A percentile compares a stretch with the other conserved stretches of the same genome.
These are phyloP conservation scores for Calocybe gambosa DNA, from an alignment of 1,284 basidiomycete species.

Conservation along the genomic window DNA sequence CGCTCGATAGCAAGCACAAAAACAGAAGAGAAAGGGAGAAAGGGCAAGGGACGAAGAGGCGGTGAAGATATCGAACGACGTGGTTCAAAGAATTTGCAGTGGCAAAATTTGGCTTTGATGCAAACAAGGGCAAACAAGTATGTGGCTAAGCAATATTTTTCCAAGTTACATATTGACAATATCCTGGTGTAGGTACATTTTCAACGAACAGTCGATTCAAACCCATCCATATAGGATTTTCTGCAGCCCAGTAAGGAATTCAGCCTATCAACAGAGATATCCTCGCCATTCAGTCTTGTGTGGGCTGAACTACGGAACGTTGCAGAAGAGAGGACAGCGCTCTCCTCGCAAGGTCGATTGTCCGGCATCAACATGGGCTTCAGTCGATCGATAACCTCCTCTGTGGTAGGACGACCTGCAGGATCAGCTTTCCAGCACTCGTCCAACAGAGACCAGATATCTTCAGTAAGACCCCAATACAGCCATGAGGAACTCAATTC, in stretches of 20 bases:
- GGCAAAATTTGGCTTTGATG: conserved; percentile 14
- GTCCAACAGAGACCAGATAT: not conserved
- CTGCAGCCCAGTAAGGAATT: no score
- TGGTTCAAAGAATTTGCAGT: conserved; percentile 14
- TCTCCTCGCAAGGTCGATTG: no score
- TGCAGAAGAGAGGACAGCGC: no score
- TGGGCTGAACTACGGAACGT: no score
- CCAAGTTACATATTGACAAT: no score
- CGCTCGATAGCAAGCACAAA: not conserved
- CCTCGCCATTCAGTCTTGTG: no score
- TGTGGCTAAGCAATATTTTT: conserved; percentile 12
- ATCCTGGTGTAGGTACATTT: no score
- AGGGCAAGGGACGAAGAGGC: not conserved
- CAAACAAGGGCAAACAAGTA: conserved; percentile 14
- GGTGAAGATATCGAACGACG: conserved; percentile 10
- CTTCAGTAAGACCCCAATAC: not conserved
- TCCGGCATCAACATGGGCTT: no score
- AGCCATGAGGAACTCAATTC: not conserved
- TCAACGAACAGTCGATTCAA: no score
- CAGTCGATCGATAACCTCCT: no score
- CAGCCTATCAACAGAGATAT: no score
- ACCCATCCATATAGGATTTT: no score
- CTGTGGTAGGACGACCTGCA: not conserved
- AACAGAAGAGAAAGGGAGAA: not conserved
- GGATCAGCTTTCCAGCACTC: not conserved